Percentiles rank a stretch among this genome's conserved stretches.
These are phyloP conservation scores for Triticum dicoccoides DNA, from an alignment of 176 grass and related monocot species.

Conservation along the genomic window DNA sequence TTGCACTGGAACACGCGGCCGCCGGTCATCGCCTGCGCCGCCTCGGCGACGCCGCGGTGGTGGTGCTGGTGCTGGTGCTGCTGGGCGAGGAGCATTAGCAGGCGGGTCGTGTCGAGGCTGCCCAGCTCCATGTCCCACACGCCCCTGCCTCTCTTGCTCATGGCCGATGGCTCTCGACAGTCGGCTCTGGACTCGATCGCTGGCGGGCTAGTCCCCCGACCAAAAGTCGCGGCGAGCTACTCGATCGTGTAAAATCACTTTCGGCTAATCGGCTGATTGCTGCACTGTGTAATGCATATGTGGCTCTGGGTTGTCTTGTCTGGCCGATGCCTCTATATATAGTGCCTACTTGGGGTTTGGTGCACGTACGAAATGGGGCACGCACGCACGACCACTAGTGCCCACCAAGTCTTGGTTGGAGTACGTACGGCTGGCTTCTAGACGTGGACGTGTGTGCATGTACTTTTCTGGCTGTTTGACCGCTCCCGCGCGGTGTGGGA, in stretches of 20 bases:
- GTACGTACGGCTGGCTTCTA: not conserved
- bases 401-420: not conserved
- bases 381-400: not conserved
- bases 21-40: not conserved
- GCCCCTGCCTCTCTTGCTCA: slow-evolving; percentile 41
- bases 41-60: not conserved
- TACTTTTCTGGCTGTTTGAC: slow-evolving; percentile 39
- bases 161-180: not conserved
- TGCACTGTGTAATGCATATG: not conserved
- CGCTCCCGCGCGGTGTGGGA: not conserved
- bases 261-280: not conserved
- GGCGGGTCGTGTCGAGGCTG: slow-evolving; percentile 46
- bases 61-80: not conserved
- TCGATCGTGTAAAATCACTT: not conserved
- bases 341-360: too few relatives aligned
- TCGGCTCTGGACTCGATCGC: too few relatives aligned
- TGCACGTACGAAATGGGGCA: not conserved
- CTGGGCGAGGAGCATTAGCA: slow-evolving; percentile 65
- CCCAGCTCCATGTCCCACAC: slow-evolving; percentile 39
- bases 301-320: not conserved
- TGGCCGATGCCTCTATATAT: not conserved
- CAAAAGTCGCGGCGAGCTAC: not conserved
- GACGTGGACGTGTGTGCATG: slow-evolving; percentile 19
- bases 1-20: slow-evolving; percentile 88
- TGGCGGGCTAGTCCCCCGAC: too few relatives aligned